A percentile compares a stretch with the other conserved stretches of the same genome.
Conservation (phyloP, 2,329 filamentous ascomycete species). For the Emmonsia crescens region DNA sequence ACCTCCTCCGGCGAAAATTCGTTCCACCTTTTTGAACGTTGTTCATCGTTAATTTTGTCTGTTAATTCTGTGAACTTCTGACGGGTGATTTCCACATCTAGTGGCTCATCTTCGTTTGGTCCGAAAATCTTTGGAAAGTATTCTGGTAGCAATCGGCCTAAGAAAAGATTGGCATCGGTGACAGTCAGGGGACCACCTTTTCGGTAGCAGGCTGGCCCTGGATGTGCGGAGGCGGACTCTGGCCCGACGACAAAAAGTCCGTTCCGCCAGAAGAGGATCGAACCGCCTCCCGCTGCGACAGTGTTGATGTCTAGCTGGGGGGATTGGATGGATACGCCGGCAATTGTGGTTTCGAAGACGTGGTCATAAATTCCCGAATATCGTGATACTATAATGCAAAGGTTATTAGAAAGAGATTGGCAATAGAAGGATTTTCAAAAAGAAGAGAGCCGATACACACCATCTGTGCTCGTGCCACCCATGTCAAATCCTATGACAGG, state of each 20-base stretch:
- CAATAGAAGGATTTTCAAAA: background rate
- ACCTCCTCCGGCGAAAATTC: constrained; percentile 61
- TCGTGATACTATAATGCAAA: constrained; percentile 50
- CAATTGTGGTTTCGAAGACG: constrained; percentile 87
- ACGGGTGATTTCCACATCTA: constrained; percentile 66
- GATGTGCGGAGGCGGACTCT: constrained; percentile 83
- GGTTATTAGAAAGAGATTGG: background rate
- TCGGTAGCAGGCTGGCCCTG: constrained; percentile 82
- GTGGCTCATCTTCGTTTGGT: constrained; percentile 70
- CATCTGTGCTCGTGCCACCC: constrained; percentile 83
- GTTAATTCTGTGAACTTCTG: constrained; percentile 66
- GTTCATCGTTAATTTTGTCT: constrained; percentile 64
- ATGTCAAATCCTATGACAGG: constrained; percentile 94
- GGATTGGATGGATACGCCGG: constrained; percentile 86
- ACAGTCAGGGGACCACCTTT: constrained; percentile 86
- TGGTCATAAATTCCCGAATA: constrained; percentile 86
- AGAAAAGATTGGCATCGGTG: constrained; percentile 81
- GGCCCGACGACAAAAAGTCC: constrained; percentile 87
- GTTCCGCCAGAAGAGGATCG: constrained; percentile 69
- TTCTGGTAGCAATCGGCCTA: constrained; percentile 75
- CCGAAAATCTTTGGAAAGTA: constrained; percentile 97
- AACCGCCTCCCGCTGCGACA: constrained; percentile 70
- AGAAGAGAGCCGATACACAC: background rate
- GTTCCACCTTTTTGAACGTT: constrained; percentile 33
- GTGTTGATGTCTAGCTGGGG: constrained; percentile 93